Evolutionary conservation across 2,329 filamentous ascomycete genomes (phyloP).

Genomic region (Aspergillus luchuensis): DNA sequence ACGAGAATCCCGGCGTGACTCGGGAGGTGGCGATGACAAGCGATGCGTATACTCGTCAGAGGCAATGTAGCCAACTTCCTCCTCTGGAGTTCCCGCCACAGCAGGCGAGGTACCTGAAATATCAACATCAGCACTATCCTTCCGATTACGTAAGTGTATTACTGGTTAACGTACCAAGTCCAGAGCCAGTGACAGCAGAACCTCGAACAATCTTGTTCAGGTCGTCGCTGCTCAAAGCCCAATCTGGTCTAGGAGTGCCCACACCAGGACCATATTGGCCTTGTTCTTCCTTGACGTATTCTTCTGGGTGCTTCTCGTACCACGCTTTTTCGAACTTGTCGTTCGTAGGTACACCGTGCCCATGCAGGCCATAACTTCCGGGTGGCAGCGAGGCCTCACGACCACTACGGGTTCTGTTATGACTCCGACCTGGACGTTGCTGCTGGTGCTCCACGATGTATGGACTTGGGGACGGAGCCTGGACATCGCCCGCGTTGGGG

Average conservation of each 20-base stretch:
- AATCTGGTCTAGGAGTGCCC: constrained; percentile 66
- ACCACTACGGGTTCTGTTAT: constrained; percentile 71
- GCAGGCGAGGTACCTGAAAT: constrained; percentile 63
- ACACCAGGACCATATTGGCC: constrained; percentile 63
- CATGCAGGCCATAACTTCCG: constrained; percentile 90
- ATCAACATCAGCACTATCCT: constrained; percentile 12
- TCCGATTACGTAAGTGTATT: neutral
- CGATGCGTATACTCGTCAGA: constrained; percentile 81
- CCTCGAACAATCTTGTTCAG: constrained; percentile 85
- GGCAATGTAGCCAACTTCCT: constrained; percentile 87
- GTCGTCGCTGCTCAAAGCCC: constrained; percentile 84
- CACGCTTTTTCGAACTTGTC: constrained; percentile 90
- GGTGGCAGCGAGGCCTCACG: constrained; percentile 73
- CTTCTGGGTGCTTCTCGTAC: constrained; percentile 88
- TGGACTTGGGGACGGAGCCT: constrained; percentile 83
- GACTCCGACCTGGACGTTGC: constrained; percentile 55
- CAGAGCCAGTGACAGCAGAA: constrained; percentile 57
- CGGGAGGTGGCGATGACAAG: constrained; percentile 65
- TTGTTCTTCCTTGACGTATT: constrained; percentile 71
- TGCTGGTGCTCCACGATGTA: constrained; percentile 47
- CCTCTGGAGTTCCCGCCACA: constrained; percentile 75
- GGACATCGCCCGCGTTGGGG: constrained; percentile 87
- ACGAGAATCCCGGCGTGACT: constrained; percentile 46
- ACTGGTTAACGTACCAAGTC: constrained; percentile 50
- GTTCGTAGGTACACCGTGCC: constrained; percentile 73